Evolutionary conservation across 148 eudicot genomes (phyloP).

Genomic region (Suaeda aralocaspica): DNA sequence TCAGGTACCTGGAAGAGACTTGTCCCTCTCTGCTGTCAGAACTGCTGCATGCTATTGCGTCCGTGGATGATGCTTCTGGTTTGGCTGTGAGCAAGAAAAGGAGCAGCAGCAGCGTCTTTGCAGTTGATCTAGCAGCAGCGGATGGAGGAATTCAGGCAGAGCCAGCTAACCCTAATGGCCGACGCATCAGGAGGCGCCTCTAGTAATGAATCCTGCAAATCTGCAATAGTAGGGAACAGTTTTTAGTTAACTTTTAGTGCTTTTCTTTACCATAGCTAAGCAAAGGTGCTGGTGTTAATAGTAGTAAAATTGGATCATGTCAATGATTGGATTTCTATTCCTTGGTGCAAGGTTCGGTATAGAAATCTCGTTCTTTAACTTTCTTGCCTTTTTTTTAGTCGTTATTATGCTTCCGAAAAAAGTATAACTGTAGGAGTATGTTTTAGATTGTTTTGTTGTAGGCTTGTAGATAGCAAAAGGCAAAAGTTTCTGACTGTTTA

Average conservation of each 20-base stretch:
- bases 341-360: conserved; percentile 5
- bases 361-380: background rate
- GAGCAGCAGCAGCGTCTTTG: conserved; percentile 76
- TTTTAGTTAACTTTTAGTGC: conserved; percentile 1
- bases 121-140: conserved; percentile 48
- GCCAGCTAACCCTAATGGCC: conserved; percentile 37
- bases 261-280: conserved; percentile 9
- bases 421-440: background rate
- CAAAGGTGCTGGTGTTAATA: conserved; percentile 17
- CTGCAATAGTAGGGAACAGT: background rate
- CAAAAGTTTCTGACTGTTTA: conserved; percentile 16
- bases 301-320: conserved; percentile 12
- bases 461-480: conserved; percentile 28
- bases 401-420: no score
- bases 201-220: conserved; percentile 21
- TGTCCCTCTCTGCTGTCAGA: conserved; percentile 58
- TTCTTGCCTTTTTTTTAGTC: background rate
- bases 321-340: background rate
- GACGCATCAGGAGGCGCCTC: conserved; percentile 52
- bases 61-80: conserved; percentile 46
- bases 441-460: conserved; percentile 1
- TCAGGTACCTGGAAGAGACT: conserved; percentile 58
- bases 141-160: conserved; percentile 42
- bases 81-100: conserved; percentile 46
- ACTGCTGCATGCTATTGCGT: conserved; percentile 56